Base-by-base conservation (phyloP, 2,329 filamentous ascomycete species). In the Truncatella angustata region DNA sequence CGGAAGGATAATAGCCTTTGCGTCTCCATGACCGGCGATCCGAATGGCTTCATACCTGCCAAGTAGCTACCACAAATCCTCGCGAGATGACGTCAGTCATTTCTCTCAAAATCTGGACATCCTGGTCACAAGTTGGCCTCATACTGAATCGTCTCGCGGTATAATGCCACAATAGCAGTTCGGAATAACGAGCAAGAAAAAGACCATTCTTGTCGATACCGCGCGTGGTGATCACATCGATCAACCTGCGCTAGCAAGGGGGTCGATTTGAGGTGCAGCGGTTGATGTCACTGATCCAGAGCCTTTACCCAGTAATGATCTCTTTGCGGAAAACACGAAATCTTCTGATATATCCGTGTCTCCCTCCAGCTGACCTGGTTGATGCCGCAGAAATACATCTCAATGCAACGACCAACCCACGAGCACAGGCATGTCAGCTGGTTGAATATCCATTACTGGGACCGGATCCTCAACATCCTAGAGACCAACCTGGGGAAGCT, bases 221-320 rank as follows among this genome's bases (percentile, higher is more conserved):
- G 79, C 82, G 0, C 75, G 86, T 5, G 86, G 67, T 21, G 55
- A 61, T 3, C 60, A 67, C 12, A 57, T 72, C 46, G 57, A 68
- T 32, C 66, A 64, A 1, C 63, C 74, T 6, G 83, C 79, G 7
- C 64, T 89, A 71, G 50, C 57, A 58, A 35, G 66, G 61, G 48
- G n/a, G n/a, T 60, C 52, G 62, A 63, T 66, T 53, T 54, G 70
- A 16, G 86, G 86, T 24, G 86, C 86, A 0, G 85, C 85, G 2
- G 68, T 89, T 42, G 86, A 88, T 65, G 86, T 89, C 2, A 84
- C 86, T 2, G 85, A 89, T 57, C 86, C 86, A 0, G 86, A 90
- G 61, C 86, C 86, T 0, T 63, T 90, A 56, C 85, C 85, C 0
- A 61, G 66, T 14, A 79, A 82, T 23, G 78, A 84, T 63, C 78